Conservation (phyloP, 176 grass and related monocot species). For the Bolboschoenus planiculmis region DNA sequence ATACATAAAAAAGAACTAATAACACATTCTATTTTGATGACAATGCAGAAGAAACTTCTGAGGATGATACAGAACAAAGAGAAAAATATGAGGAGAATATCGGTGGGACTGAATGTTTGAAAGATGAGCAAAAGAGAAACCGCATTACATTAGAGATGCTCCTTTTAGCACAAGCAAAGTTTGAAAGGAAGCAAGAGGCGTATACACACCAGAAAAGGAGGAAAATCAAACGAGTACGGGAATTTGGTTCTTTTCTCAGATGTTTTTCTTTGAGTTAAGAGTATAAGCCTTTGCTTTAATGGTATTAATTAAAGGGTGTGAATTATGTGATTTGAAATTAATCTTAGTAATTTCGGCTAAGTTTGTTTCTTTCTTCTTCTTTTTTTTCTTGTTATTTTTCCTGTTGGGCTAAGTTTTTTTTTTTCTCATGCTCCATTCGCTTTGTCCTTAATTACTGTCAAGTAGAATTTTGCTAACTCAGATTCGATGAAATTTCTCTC, state of each 20-base stretch:
- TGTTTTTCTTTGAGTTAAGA: background rate
- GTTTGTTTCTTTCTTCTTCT: background rate
- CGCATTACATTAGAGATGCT: constrained; percentile 1
- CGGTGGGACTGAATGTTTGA: background rate
- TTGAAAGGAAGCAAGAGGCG: background rate
- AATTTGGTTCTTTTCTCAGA: background rate
- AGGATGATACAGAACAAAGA: background rate
- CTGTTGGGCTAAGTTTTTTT: background rate
- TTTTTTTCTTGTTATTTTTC: background rate
- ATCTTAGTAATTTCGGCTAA: background rate
- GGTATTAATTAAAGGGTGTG: background rate
- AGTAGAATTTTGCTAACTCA: too few species aligned
- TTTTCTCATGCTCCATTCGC: background rate
- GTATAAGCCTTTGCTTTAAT: background rate
- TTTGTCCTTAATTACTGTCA: too few species aligned
- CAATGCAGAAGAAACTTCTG: background rate
- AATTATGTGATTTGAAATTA: background rate
- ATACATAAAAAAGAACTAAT: background rate
- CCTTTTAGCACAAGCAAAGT: background rate
- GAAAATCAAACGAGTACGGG: background rate
- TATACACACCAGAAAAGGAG: background rate
- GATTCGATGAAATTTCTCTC: background rate
- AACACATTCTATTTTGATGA: background rate
- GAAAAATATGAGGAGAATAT: background rate
- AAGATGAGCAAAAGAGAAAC: background rate